phyloP scores from a whole-genome alignment of 495 filamentous ascomycete species.

The Neurospora sp. region DNA sequence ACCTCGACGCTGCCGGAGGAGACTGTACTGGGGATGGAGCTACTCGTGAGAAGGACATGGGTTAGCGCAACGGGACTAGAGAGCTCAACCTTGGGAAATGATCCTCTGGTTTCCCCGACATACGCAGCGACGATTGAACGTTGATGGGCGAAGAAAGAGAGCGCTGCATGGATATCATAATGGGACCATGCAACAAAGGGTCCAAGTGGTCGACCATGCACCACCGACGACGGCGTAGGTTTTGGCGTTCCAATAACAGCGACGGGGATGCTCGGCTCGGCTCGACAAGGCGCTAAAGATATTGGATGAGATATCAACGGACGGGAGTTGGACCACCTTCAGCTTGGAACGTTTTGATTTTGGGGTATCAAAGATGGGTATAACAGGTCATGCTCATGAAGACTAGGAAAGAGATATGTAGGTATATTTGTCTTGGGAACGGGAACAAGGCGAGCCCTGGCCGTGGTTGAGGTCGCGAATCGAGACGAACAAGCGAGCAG shows the following conservation, averaged over 20 bases:
- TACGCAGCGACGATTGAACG: slow-evolving; percentile 41
- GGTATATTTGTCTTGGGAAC: not conserved
- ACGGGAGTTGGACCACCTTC: not conserved
- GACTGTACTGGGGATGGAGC: slow-evolving; percentile 16
- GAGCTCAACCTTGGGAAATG: not conserved
- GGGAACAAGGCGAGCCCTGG: not conserved
- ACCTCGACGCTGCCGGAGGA: slow-evolving; percentile 26
- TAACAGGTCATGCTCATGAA: not conserved
- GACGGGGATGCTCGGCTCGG: not conserved
- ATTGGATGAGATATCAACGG: not conserved
- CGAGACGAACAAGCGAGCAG: not conserved
- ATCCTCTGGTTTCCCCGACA: slow-evolving; percentile 20
- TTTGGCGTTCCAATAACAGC: not conserved
- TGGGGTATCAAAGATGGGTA: not conserved
- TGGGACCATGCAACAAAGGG: slow-evolving; percentile 29
- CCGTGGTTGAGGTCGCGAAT: not conserved
- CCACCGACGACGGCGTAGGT: slow-evolving; percentile 8
- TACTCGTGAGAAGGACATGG: slow-evolving; percentile 3
- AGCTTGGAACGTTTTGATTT: not conserved
- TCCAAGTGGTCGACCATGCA: slow-evolving; percentile 21
- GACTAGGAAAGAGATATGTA: not conserved
- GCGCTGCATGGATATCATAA: slow-evolving; percentile 46
- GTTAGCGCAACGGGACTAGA: not conserved
- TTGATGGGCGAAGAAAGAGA: slow-evolving; percentile 42
- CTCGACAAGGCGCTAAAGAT: not conserved